Evolutionary conservation across 2,329 filamentous ascomycete species (phyloP).

Genomic region (Clarireedia monteithiana): DNA sequence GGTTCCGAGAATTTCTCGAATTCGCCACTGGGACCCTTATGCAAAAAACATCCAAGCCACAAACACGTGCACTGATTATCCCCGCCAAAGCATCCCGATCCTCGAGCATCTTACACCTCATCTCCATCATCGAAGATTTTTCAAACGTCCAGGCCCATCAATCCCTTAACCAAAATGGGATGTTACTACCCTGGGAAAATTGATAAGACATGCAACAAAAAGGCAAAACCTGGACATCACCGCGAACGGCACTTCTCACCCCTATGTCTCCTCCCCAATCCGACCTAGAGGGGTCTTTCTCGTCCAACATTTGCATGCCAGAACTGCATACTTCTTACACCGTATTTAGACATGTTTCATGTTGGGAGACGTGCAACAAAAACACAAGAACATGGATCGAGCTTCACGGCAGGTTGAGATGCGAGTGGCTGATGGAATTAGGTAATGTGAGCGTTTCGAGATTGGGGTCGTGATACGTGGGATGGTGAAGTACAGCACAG

Average conservation of each 20-base stretch:
- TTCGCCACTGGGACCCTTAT: not conserved
- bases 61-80: not conserved
- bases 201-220: not conserved
- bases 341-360: constrained; percentile 5
- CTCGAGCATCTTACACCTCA: not conserved
- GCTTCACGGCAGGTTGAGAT: not conserved
- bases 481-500: not conserved
- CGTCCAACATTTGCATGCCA: too few relatives aligned
- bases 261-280: not conserved
- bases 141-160: not conserved
- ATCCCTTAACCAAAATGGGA: not conserved
- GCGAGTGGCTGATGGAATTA: constrained; percentile 3
- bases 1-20: not conserved
- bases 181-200: not conserved
- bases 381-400: not conserved
- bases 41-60: not conserved
- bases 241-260: not conserved
- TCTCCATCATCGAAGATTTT: not conserved
- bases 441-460: not conserved
- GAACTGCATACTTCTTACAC: not conserved
- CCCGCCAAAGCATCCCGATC: not conserved
- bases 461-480: not conserved
- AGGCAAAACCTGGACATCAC: not conserved
- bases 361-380: constrained; percentile 9
- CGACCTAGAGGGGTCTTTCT: not conserved